Base-by-base conservation (phyloP, 805 yeast species). In the Kazachstania taianensis region DNA sequence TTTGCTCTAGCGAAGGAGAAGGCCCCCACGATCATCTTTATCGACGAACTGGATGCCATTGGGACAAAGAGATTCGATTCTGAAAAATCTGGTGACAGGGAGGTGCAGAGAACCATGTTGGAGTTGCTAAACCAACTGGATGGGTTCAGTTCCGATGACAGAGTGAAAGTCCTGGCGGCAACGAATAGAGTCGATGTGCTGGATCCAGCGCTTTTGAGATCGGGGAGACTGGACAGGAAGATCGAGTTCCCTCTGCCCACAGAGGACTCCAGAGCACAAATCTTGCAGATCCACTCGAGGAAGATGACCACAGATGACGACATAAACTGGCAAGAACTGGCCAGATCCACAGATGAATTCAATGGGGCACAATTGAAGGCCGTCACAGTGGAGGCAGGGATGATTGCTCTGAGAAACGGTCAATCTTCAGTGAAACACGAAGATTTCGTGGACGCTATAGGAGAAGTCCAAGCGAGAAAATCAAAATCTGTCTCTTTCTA, bases 361-460 rank as follows among this genome's bases (percentile, higher is more conserved):
- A 92, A 92, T 55, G 99, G 99, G 57, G 99, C 99, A 1, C 98
- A 92, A 64, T 70, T 92, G 58, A 92, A 92, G 66, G 98, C 98
- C 2, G 99, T 92, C 29, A 87, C 96, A 6, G 98, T 92, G 16
- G 99, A 92, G 62, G 98, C 99, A 5, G 99, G 99, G 56, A 92
- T 92, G 99, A 92, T 92, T 63, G 99, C 98, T 2, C 70, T 92
- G 56, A 77, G 98, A 65, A 85, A 84, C 51, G 96, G 95, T 13
- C 94, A 92, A 63, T 73, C 81, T 29, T 72, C 78, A 47, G 87
- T 92, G 37, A 82, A 84, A 50, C 99, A 92, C 60, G 98, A 92
- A 63, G 98, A 92, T 63, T 92, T 89, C 56, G 95, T 92, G 19
- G 98, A 92, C 60, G 99, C 95, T 37, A 86, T 92, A 42, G 80